Percentiles rank a stretch among this genome's conserved stretches.
phyloP scores from a whole-genome alignment of 352 stramenopile species.

The Plasmopara muralis region DNA sequence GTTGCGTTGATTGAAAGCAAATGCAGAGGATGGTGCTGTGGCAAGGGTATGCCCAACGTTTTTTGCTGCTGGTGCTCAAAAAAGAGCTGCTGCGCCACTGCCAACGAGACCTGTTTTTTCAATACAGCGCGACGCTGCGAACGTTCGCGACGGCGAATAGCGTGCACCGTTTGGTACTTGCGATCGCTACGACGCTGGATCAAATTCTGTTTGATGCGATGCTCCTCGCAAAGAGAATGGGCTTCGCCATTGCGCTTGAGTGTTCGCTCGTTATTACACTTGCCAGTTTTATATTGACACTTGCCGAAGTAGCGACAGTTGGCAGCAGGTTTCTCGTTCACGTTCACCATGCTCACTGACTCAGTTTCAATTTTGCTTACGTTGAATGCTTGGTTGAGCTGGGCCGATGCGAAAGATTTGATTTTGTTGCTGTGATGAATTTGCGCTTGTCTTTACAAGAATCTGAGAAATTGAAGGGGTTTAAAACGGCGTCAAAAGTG shows the following conservation, averaged over 20 bases:
- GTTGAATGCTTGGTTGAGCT: no score
- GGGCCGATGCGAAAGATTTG: background rate
- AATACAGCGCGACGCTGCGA: slow-evolving; percentile 68
- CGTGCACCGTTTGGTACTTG: slow-evolving; percentile 84
- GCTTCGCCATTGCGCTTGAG: slow-evolving; percentile 78
- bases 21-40: slow-evolving; percentile 32
- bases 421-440: background rate
- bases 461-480: background rate
- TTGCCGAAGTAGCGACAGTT: slow-evolving; percentile 48
- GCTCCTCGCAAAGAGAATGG: slow-evolving; percentile 78
- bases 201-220: slow-evolving; percentile 80
- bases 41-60: slow-evolving; percentile 33
- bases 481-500: background rate
- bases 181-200: slow-evolving; percentile 79
- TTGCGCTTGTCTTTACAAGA: background rate
- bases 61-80: slow-evolving; percentile 78
- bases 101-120: slow-evolving; percentile 79
- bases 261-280: slow-evolving; percentile 83
- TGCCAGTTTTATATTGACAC: slow-evolving; percentile 85
- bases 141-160: slow-evolving; percentile 67
- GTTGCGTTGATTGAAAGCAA: slow-evolving; percentile 11
- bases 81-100: slow-evolving; percentile 72
- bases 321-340: background rate
- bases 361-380: no score
- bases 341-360: background rate